phyloP scores from a whole-genome alignment of 1,284 basidiomycete genomes.

The Papiliotrema flavescens region DNA sequence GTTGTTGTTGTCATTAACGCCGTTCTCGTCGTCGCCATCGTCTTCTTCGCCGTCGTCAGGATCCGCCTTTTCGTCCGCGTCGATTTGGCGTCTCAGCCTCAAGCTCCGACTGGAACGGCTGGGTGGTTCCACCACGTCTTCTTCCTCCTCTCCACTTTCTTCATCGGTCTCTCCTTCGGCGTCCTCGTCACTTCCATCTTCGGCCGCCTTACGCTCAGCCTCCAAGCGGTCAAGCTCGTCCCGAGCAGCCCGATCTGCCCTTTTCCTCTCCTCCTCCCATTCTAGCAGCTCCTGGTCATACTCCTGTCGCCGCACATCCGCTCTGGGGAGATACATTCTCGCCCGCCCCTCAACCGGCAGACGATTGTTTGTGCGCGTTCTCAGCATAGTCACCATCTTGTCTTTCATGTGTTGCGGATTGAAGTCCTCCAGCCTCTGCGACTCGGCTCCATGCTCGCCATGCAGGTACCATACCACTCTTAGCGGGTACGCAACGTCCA shows the following conservation, averaged over 20 bases:
- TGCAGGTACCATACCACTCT: conserved; percentile 30
- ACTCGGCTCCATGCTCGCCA: conserved; percentile 26
- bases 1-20: neutral
- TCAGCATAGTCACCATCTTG: conserved; percentile 31
- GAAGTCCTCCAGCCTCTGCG: conserved; percentile 18
- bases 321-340: conserved; percentile 20
- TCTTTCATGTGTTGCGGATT: conserved; percentile 43
- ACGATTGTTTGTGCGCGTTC: conserved; percentile 14
- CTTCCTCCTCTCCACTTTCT: conserved; percentile 2
- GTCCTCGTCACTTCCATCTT: neutral
- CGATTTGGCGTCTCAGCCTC: too few relatives aligned
- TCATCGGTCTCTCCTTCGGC: conserved; percentile 5
- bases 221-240: neutral
- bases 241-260: conserved; percentile 1
- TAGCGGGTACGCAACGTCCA: conserved; percentile 26
- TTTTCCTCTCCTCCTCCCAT: neutral
- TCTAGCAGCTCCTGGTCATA: conserved; percentile 8
- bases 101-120: too few relatives aligned
- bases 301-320: conserved; percentile 1
- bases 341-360: conserved; percentile 27
- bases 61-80: conserved; percentile 1
- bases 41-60: conserved; percentile 5
- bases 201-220: neutral
- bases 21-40: neutral
- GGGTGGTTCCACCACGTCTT: neutral